A percentile compares a stretch with the other conserved stretches of the same genome.
Evolutionary conservation across 495 filamentous ascomycete genomes (phyloP).

Genomic region (Trichocladium antarcticum): DNA sequence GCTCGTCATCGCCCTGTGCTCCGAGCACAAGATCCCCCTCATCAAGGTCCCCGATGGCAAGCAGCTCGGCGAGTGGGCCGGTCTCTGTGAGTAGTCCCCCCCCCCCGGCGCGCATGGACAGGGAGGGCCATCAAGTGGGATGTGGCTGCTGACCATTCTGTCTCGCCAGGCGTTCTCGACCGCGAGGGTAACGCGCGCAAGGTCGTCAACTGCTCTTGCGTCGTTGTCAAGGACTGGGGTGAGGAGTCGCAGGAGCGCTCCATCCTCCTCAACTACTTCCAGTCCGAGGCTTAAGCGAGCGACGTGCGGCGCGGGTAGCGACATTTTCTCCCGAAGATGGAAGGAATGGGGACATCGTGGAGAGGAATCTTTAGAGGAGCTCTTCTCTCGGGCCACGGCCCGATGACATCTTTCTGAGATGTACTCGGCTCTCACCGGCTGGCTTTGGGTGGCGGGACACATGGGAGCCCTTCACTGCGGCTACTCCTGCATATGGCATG

Average conservation of each 20-base stretch:
- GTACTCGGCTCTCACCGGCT: conserved; percentile 29
- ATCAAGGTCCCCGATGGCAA: conserved; percentile 99
- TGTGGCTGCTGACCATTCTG: conserved; percentile 6
- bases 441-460: conserved; percentile 20
- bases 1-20: conserved; percentile 93
- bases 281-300: conserved; percentile 54
- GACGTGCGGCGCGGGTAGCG: background rate
- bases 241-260: conserved; percentile 97
- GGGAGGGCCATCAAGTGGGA: background rate
- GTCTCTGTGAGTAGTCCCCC: conserved; percentile 71
- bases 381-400: conserved; percentile 9
- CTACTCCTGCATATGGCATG: conserved; percentile 29
- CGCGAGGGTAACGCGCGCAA: conserved; percentile 98
- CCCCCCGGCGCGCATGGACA: background rate
- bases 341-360: conserved; percentile 14
- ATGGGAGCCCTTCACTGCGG: conserved; percentile 19
- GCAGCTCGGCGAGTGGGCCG: conserved; percentile 98
- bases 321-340: conserved; percentile 16
- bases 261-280: conserved; percentile 99
- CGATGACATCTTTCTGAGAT: conserved; percentile 12
- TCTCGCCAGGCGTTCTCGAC: conserved; percentile 73
- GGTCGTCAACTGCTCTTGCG: conserved; percentile 99
- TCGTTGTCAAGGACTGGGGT: conserved; percentile 98
- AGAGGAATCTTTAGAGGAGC: conserved; percentile 8
- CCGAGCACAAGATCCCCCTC: conserved; percentile 96